Conservation (phyloP, 495 filamentous ascomycete genomes). For the Terfezia claveryi region DNA sequence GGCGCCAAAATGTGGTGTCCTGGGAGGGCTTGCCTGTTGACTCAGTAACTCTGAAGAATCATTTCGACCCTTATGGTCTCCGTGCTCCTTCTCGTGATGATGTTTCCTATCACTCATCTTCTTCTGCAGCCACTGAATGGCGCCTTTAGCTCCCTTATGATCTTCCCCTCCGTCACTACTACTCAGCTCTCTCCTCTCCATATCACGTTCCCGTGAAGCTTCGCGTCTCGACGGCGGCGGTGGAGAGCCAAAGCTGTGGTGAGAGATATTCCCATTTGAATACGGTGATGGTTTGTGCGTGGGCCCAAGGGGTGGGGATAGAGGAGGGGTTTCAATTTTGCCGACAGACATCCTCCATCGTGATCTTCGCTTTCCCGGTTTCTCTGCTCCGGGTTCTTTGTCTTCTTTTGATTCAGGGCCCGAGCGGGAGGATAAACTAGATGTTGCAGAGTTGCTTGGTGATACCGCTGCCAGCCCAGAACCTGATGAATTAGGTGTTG, state of each 20-base stretch:
- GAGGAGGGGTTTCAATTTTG: conserved; percentile 29
- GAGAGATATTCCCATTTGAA: too few relatives aligned
- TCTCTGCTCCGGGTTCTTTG: too few relatives aligned
- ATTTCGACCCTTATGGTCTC: neutral
- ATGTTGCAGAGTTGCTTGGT: conserved; percentile 28
- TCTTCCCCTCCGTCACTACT: conserved; percentile 24
- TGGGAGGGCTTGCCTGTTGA: neutral
- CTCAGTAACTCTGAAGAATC: neutral
- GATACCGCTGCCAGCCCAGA: conserved; percentile 50
- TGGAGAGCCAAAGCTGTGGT: neutral
- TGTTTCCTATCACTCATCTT: conserved; percentile 42
- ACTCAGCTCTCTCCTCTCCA: conserved; percentile 31
- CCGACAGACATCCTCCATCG: conserved; percentile 56
- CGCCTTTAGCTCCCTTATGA: conserved; percentile 38
- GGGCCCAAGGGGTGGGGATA: conserved; percentile 26
- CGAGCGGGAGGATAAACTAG: conserved; percentile 14
- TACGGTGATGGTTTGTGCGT: neutral
- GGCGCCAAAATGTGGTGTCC: neutral
- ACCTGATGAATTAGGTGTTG: conserved; percentile 51
- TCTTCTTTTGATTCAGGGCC: conserved; percentile 30
- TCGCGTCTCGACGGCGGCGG: conserved; percentile 13
- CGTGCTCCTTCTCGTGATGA: neutral
- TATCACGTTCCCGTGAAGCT: conserved; percentile 40
- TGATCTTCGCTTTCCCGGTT: conserved; percentile 25
- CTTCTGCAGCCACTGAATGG: conserved; percentile 63